A percentile compares a stretch with the other conserved stretches of the same genome.
Evolutionary conservation across 148 eudicot genomes (phyloP).

Genomic region (Rhododendron vialii): DNA sequence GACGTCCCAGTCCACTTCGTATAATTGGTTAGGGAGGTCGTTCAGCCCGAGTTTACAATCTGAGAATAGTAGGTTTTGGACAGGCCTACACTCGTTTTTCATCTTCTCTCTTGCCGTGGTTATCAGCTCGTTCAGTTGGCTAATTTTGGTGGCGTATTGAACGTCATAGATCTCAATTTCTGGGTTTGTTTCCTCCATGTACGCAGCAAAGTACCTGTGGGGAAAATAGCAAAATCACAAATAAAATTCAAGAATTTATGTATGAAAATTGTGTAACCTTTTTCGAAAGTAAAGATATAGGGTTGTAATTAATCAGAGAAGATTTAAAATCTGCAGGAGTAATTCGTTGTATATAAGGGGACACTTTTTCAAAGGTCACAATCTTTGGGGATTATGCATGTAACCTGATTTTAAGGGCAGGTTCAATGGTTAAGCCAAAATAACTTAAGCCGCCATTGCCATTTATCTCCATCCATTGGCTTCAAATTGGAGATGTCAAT

Average conservation of each 20-base stretch:
- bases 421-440: not conserved
- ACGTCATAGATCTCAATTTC: constrained; percentile 75
- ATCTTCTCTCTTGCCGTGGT: constrained; percentile 41
- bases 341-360: too few relatives aligned
- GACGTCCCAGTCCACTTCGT: constrained; percentile 71
- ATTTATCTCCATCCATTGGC: too few relatives aligned
- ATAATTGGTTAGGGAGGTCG: constrained; percentile 71
- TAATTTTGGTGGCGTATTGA: constrained; percentile 59
- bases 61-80: constrained; percentile 64
- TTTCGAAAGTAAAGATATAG: not conserved
- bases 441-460: too few relatives aligned
- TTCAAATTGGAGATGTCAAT: too few relatives aligned
- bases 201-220: constrained; percentile 62
- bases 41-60: constrained; percentile 70
- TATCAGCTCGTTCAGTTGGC: constrained; percentile 43
- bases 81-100: constrained; percentile 63
- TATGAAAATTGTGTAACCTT: not conserved
- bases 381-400: too few relatives aligned
- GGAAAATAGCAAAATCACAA: not conserved
- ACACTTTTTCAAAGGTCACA: too few relatives aligned
- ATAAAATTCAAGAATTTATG: not conserved
- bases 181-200: constrained; percentile 65
- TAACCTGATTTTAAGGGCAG: not conserved
- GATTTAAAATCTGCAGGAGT: too few relatives aligned
- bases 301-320: not conserved